These are phyloP conservation scores for Boletus vinaceobasis DNA, from an alignment of 768 basidiomycete genomes.

Conservation along the genomic window DNA sequence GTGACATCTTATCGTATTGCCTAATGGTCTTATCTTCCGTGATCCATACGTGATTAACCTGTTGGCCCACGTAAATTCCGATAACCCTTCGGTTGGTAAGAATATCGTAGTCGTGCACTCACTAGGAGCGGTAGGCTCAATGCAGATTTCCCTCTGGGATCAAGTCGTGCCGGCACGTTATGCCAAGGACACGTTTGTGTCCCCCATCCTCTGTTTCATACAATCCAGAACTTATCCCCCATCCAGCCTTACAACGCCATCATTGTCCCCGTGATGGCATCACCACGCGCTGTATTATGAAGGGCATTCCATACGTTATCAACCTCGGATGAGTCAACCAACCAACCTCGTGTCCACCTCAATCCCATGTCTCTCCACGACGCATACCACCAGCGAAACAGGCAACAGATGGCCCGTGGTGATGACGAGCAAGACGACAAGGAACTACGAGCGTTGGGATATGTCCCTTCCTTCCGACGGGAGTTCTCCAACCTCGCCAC, in stretches of 20 bases:
- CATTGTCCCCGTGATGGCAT: neutral
- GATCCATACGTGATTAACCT: neutral
- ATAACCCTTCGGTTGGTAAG: no score
- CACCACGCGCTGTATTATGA: neutral
- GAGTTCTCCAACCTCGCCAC: constrained; percentile 43
- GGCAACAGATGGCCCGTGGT: neutral
- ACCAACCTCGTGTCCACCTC: neutral
- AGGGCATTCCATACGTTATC: neutral
- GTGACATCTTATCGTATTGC: neutral
- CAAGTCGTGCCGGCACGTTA: neutral
- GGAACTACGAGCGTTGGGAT: constrained; percentile 28
- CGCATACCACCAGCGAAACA: neutral
- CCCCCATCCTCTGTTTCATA: neutral
- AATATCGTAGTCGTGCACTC: neutral
- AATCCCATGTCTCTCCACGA: constrained; percentile 1
- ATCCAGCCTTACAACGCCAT: neutral
- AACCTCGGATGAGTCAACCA: neutral
- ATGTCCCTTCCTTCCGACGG: constrained; percentile 35
- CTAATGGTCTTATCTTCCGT: neutral
- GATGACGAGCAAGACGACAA: constrained; percentile 15
- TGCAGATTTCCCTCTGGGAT: neutral
- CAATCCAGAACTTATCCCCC: neutral
- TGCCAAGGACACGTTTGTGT: neutral
- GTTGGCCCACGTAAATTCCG: neutral
- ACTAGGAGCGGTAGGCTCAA: neutral